These are phyloP conservation scores for Kwoniella newhampshirensis DNA, from an alignment of 768 basidiomycete genomes.

Conservation along the genomic window DNA sequence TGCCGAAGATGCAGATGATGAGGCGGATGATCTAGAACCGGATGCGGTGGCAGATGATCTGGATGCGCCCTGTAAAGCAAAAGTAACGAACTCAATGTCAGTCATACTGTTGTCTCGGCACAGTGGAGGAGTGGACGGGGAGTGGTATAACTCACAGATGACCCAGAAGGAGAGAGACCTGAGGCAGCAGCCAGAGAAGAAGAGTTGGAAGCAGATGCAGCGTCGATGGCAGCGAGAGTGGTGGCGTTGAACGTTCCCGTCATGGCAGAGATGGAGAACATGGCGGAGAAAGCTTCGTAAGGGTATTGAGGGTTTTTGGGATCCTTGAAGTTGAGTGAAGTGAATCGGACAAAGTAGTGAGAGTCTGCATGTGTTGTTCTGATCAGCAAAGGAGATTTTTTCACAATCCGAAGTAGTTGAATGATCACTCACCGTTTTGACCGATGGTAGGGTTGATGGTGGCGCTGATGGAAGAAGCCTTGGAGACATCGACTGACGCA, in stretches of 20 bases:
- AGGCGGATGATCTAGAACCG: background rate
- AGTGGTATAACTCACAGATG: background rate
- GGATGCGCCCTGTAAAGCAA: background rate
- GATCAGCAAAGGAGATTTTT: too few relatives aligned
- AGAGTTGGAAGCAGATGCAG: slow-evolving; percentile 34
- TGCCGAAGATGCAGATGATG: slow-evolving; percentile 2
- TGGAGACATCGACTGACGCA: slow-evolving; percentile 49
- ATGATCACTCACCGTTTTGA: slow-evolving; percentile 29
- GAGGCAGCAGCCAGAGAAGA: slow-evolving; percentile 12
- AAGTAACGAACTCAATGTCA: background rate
- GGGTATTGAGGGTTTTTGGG: slow-evolving; percentile 60
- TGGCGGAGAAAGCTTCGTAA: slow-evolving; percentile 72
- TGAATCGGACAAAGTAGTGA: slow-evolving; percentile 69
- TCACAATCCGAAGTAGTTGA: too few relatives aligned
- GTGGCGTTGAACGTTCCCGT: slow-evolving; percentile 64
- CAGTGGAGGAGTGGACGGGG: background rate
- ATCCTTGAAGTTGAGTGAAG: slow-evolving; percentile 63
- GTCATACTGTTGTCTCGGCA: too few relatives aligned
- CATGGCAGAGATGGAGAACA: slow-evolving; percentile 61
- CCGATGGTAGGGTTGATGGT: slow-evolving; percentile 49
- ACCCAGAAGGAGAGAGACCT: too few relatives aligned
- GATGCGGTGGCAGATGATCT: background rate
- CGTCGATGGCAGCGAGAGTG: slow-evolving; percentile 63
- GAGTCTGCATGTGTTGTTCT: too few relatives aligned
- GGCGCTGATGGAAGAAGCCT: slow-evolving; percentile 36